Evolutionary conservation across 2,329 filamentous ascomycete genomes (phyloP).

Genomic region (Cucurbitaria berberidis): DNA sequence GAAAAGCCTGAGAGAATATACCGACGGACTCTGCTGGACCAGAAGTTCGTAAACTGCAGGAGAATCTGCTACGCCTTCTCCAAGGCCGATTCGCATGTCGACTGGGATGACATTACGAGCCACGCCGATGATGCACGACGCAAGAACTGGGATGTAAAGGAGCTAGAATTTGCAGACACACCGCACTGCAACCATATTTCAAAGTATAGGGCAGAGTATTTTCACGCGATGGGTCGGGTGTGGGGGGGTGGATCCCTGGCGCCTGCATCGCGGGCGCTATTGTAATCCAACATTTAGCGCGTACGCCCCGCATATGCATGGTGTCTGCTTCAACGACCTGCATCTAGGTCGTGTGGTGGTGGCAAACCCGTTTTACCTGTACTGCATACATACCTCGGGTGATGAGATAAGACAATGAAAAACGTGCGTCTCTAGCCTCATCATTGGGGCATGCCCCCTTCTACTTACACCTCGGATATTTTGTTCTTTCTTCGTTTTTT

Average conservation of each 20-base stretch:
- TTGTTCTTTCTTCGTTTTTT: too few species aligned
- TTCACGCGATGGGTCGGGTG: constrained; percentile 41
- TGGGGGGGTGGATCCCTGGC: constrained; percentile 2
- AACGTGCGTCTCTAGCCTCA: too few species aligned
- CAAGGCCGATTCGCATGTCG: constrained; percentile 60
- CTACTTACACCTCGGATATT: too few species aligned
- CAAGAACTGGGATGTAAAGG: too few species aligned
- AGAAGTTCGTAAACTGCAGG: constrained; percentile 3
- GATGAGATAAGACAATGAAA: too few species aligned
- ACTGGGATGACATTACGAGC: constrained; percentile 58
- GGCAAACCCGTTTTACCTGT: too few species aligned
- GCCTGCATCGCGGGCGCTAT: neutral
- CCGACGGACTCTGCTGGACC: constrained; percentile 7
- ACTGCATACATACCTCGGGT: too few species aligned
- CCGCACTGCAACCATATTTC: constrained; percentile 66
- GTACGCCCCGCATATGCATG: too few species aligned
- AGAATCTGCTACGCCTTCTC: constrained; percentile 66
- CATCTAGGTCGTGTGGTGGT: too few species aligned
- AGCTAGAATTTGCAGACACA: constrained; percentile 61
- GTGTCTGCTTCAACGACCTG: too few species aligned
- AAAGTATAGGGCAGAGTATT: constrained; percentile 61
- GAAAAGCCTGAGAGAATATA: constrained; percentile 10
- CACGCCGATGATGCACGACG: constrained; percentile 57
- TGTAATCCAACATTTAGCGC: too few species aligned
- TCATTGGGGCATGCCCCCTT: too few species aligned